Percentiles rank a stretch among this genome's conserved stretches.
These are phyloP conservation scores for Metschnikowia continentalis DNA, from an alignment of 805 yeast genomes.

Conservation along the genomic window DNA sequence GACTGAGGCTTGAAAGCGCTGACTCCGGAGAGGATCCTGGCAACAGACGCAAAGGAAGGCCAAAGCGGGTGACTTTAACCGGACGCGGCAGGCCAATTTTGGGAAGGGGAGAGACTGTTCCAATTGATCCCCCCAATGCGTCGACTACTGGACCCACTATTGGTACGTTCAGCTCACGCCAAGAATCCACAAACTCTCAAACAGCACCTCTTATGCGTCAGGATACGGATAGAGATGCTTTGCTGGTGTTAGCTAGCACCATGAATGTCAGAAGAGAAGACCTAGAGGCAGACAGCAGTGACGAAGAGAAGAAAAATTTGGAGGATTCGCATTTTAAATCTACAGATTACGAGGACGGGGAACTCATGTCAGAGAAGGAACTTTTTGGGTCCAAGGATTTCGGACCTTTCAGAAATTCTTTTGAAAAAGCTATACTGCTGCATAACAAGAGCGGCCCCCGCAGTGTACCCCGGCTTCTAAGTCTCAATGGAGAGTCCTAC, in stretches of 20 bases:
- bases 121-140: conserved; percentile 17
- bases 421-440: conserved; percentile 28
- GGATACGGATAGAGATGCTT: conserved; percentile 40
- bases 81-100: conserved; percentile 22
- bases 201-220: conserved; percentile 24
- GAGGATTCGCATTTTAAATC: not conserved
- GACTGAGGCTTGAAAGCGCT: not conserved
- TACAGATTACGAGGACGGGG: conserved; percentile 23
- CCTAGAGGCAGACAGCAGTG: conserved; percentile 30
- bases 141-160: conserved; percentile 25
- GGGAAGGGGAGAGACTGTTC: conserved; percentile 32
- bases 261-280: conserved; percentile 36
- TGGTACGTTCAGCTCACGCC: conserved; percentile 25
- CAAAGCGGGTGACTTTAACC: conserved; percentile 28
- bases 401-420: conserved; percentile 10
- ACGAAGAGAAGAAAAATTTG: conserved; percentile 20
- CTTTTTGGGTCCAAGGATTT: conserved; percentile 32
- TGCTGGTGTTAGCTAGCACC: conserved; percentile 30
- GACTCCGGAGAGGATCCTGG: not conserved
- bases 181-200: conserved; percentile 1
- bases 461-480: conserved; percentile 20
- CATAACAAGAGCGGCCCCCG: conserved; percentile 9
- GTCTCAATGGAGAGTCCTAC: conserved; percentile 24
- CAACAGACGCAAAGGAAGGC: conserved; percentile 24
- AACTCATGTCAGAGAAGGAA: conserved; percentile 36